Evolutionary conservation across 169 alveolate species (phyloP).

Genomic region (Plasmodium malariae): DNA sequence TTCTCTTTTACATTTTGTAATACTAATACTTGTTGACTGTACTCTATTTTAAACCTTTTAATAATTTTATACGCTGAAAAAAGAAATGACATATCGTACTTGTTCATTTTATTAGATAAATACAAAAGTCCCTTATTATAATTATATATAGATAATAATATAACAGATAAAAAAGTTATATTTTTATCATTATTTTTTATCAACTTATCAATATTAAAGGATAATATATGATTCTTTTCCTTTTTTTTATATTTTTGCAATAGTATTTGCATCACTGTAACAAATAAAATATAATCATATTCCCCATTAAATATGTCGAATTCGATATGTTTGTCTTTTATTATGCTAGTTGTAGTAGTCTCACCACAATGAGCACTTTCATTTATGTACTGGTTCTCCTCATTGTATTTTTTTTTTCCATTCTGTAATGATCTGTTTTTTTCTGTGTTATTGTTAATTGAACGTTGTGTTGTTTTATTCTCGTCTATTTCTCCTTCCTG

Average conservation of each 20-base stretch:
- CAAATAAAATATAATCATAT: constrained; percentile 53
- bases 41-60: constrained; percentile 17
- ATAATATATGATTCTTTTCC: constrained; percentile 26
- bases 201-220: constrained; percentile 53
- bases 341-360: background rate
- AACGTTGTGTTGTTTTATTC: too few species aligned
- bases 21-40: background rate
- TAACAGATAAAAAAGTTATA: constrained; percentile 62
- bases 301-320: constrained; percentile 68
- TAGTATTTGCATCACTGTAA: constrained; percentile 67
- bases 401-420: background rate
- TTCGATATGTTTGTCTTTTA: constrained; percentile 28
- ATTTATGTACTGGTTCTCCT: background rate
- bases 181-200: constrained; percentile 57
- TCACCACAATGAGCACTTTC: background rate
- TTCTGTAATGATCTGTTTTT: background rate
- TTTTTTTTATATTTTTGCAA: constrained; percentile 59
- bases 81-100: constrained; percentile 56
- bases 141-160: constrained; percentile 56
- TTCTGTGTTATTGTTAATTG: background rate
- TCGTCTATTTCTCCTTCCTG: background rate
- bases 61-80: constrained; percentile 21
- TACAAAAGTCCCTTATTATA: constrained; percentile 60
- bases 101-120: constrained; percentile 49
- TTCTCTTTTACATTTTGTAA: background rate